A percentile compares a stretch with the other conserved stretches of the same genome.
phyloP scores from a whole-genome alignment of 345 rosid species.

The Pelargonium nanum region DNA sequence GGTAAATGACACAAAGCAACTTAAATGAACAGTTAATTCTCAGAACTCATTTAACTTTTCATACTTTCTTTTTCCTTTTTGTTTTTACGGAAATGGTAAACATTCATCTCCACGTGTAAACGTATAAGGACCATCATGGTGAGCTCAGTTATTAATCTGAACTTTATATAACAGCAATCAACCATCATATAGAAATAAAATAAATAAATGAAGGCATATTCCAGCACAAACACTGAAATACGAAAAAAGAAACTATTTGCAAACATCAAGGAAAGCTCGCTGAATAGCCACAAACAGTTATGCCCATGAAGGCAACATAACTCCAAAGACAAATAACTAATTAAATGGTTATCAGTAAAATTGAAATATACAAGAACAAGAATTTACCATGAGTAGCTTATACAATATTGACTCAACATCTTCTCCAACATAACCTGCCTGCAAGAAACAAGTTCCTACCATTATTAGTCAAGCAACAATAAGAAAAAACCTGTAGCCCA shows the following conservation, averaged over 20 bases:
- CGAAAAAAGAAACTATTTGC: too few relatives aligned
- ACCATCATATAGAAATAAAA: too few relatives aligned
- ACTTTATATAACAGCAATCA: neutral
- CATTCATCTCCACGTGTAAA: neutral
- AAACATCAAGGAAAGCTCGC: neutral
- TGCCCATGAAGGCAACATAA: neutral
- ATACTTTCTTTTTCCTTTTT: too few relatives aligned
- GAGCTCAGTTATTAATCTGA: neutral
- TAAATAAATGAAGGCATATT: too few relatives aligned
- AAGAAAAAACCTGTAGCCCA: neutral
- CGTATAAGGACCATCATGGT: neutral
- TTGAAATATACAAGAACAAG: neutral
- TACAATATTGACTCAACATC: slow-evolving; percentile 93
- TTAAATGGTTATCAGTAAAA: neutral
- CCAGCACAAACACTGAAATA: neutral
- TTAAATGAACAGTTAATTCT: too few relatives aligned
- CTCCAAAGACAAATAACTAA: neutral
- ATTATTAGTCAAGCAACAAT: slow-evolving; percentile 2
- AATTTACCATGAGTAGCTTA: slow-evolving; percentile 64
- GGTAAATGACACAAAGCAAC: too few relatives aligned
- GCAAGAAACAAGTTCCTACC: slow-evolving; percentile 17
- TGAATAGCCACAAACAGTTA: neutral
- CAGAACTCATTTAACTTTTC: too few relatives aligned
- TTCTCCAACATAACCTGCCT: slow-evolving; percentile 98
- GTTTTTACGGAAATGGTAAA: neutral